Conservation (phyloP, 805 yeast genomes). For the Lachancea fermentati region DNA sequence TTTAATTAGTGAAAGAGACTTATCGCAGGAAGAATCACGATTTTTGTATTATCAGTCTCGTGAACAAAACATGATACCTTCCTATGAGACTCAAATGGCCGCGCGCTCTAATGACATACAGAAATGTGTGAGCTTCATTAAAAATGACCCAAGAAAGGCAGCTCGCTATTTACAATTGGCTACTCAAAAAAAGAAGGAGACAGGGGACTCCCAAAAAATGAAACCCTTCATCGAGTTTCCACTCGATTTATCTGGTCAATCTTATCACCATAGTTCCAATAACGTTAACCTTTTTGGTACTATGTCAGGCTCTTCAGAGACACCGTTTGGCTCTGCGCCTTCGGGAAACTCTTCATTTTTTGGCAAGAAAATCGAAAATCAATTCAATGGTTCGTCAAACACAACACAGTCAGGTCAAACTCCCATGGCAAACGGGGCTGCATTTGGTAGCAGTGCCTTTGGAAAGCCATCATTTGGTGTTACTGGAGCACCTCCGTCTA, state of each 20-base stretch:
- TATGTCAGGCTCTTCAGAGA: not conserved
- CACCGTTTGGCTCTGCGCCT: conserved; percentile 13
- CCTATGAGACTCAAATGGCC: conserved; percentile 37
- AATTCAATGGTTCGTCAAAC: not conserved
- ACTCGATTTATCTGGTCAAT: conserved; percentile 28
- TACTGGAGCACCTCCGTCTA: conserved; percentile 9
- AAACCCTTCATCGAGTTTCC: conserved; percentile 34
- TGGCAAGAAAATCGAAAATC: not conserved
- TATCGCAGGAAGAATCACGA: conserved; percentile 49
- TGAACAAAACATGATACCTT: conserved; percentile 32
- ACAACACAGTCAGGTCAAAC: not conserved
- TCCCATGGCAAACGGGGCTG: not conserved
- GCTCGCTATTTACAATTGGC: conserved; percentile 52
- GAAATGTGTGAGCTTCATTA: conserved; percentile 36
- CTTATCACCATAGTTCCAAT: conserved; percentile 4
- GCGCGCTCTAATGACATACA: conserved; percentile 45
- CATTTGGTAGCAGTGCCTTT: conserved; percentile 11
- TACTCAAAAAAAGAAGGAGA: conserved; percentile 30
- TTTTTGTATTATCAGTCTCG: conserved; percentile 41
- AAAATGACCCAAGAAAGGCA: conserved; percentile 41
- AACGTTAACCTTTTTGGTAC: conserved; percentile 2
- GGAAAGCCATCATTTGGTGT: conserved; percentile 11
- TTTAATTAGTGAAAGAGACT: conserved; percentile 46
- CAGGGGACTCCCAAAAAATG: conserved; percentile 18
- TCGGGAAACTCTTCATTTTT: not conserved